Evolutionary conservation across 768 basidiomycete genomes (phyloP), one percentile per base, ranked within the genome.

Genomic region (Lactarius pseudohatsudake): DNA sequence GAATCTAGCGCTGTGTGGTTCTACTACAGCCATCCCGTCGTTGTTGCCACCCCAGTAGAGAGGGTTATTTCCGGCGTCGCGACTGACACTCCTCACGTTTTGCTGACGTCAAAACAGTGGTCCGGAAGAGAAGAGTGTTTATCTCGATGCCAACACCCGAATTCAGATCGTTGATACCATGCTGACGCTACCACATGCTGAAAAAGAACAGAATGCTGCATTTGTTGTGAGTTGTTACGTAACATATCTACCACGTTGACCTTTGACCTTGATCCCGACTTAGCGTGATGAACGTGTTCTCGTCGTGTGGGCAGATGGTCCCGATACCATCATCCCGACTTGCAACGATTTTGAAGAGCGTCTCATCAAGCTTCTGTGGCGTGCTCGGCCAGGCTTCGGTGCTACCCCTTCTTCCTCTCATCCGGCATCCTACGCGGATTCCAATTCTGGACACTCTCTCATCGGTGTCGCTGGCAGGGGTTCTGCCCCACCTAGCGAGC

Each of bases 91-190:
- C 22, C 11, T 22, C 47, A 26, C 22, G 13, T 53, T 58, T 55
- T 59, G n/a, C 58, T 57, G 43, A 60, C 50, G 40, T 10, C 50
- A 26, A 36, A 43, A 53, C 65, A 76, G 75, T 4, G 72, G 72
- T 8, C 75, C 74, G 6, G 75, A 77, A 57, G 76, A 78, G 60
- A 71, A 67, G 61, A 81, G 81, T 40, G 76, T 79, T 69, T 80
- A 77, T 70, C 80, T 83, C 69, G 82, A 83, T 71, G 74, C 78
- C 64, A 80, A 84, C 71, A 83, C 91, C 6, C 88, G 91, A 65
- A 94, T 95, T 61, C 92, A 94, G 75, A 84, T 95, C 67, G 74
- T 94, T 57, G 90, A 93, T 71, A 88, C 89, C 28, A 88, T 95
- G 80, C 77, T 86, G 64, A 80, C 85, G 73, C 86, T 95, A 45